These are phyloP conservation scores for Komagataea norvegica DNA, from an alignment of 1,139 yeast species.

Conservation along the genomic window DNA sequence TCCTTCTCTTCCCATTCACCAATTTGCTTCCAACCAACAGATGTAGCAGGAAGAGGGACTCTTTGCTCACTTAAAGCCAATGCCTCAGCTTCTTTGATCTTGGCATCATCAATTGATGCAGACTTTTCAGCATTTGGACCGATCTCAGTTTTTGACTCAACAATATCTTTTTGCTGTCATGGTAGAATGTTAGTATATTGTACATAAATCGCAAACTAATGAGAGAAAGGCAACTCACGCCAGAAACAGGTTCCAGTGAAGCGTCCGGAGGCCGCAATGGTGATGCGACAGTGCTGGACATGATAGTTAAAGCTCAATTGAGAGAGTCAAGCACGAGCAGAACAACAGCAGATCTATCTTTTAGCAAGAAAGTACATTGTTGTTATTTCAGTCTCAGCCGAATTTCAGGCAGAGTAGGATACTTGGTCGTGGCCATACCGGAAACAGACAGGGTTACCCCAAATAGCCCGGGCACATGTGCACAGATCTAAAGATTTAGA, in stretches of 20 bases:
- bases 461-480: too few species aligned
- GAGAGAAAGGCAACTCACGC: slow-evolving; percentile 2
- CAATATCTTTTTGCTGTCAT: slow-evolving; percentile 22
- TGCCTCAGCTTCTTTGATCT: slow-evolving; percentile 27
- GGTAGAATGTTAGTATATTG: neutral
- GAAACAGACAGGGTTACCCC: too few species aligned
- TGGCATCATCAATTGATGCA: slow-evolving; percentile 15
- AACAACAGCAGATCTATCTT: too few species aligned
- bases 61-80: slow-evolving; percentile 40
- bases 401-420: too few species aligned
- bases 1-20: slow-evolving; percentile 79
- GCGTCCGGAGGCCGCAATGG: slow-evolving; percentile 5
- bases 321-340: too few species aligned
- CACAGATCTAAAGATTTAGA: too few species aligned
- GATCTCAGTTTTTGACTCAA: slow-evolving; percentile 12
- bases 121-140: slow-evolving; percentile 5
- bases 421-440: too few species aligned
- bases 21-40: slow-evolving; percentile 91
- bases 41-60: slow-evolving; percentile 56
- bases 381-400: too few species aligned
- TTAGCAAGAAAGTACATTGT: too few species aligned
- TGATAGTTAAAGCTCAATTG: too few species aligned
- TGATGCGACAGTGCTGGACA: slow-evolving; percentile 1
- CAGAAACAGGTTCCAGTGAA: neutral
- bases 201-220: too few species aligned